phyloP scores from a whole-genome alignment of 1,284 basidiomycete species.

The Apiotrichum veenhuisii region DNA sequence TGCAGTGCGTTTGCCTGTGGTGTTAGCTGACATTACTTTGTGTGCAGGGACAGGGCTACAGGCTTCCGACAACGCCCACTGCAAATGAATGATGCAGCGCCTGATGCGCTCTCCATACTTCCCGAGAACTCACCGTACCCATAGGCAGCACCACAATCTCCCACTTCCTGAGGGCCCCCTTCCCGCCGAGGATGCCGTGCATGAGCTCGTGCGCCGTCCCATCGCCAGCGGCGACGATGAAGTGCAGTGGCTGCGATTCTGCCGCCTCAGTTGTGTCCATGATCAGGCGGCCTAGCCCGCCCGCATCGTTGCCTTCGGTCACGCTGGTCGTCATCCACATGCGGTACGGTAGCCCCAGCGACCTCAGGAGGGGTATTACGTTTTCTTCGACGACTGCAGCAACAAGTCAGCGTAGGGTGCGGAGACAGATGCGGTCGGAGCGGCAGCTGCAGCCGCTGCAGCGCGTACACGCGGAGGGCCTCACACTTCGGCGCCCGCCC shows the following conservation, averaged over 20 bases:
- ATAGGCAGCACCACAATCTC: constrained; percentile 58
- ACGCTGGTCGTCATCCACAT: constrained; percentile 56
- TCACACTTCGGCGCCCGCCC: constrained; percentile 30
- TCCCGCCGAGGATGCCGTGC: constrained; percentile 54
- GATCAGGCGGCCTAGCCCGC: constrained; percentile 54
- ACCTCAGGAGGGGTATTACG: constrained; percentile 62
- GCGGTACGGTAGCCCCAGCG: constrained; percentile 39
- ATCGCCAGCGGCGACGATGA: constrained; percentile 77
- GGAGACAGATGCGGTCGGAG: too few species aligned
- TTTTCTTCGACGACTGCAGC: constrained; percentile 57
- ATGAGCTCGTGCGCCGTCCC: constrained; percentile 86
- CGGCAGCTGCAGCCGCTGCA: too few species aligned
- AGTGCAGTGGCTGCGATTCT: constrained; percentile 56
- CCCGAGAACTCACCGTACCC: constrained; percentile 65
- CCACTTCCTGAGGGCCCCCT: constrained; percentile 22
- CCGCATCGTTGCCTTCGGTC: constrained; percentile 65
- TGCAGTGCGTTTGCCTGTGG: constrained; percentile 80
- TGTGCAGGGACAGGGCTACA: too few species aligned
- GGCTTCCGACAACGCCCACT: too few species aligned
- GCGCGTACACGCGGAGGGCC: too few species aligned
- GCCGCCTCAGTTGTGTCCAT: constrained; percentile 55
- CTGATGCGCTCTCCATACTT: too few species aligned
- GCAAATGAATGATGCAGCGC: too few species aligned
- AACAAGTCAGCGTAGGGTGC: too few species aligned
- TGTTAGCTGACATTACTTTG: not conserved